phyloP scores from a whole-genome alignment of 192 early-diverging fungal genomes.

The Backusella mclennaniae region DNA sequence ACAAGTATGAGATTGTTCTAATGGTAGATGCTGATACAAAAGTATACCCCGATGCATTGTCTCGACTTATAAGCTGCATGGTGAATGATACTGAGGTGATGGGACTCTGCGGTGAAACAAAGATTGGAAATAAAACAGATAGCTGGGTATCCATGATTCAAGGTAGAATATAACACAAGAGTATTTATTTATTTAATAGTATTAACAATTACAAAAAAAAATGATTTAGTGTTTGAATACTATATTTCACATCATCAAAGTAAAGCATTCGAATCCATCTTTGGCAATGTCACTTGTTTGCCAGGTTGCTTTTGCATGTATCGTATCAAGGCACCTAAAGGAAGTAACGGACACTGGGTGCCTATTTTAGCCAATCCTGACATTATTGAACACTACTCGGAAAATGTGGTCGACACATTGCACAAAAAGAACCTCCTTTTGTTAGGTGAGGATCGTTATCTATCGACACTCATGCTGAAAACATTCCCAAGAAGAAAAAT shows the following conservation, averaged over 20 bases:
- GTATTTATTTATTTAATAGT: not conserved
- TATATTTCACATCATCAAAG: slow-evolving; percentile 81
- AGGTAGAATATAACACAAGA: slow-evolving; percentile 3
- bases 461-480: slow-evolving; percentile 75
- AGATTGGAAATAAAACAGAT: slow-evolving; percentile 78
- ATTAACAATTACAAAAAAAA: slow-evolving; percentile 4
- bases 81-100: slow-evolving; percentile 69
- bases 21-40: slow-evolving; percentile 88
- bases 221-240: slow-evolving; percentile 69
- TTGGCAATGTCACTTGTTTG: slow-evolving; percentile 82
- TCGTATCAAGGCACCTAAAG: slow-evolving; percentile 82
- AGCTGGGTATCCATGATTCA: slow-evolving; percentile 81
- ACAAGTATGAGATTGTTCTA: slow-evolving; percentile 74
- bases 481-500: slow-evolving; percentile 75
- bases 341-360: slow-evolving; percentile 71
- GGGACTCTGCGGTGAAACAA: slow-evolving; percentile 80
- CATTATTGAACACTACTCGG: slow-evolving; percentile 82
- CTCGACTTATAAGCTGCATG: slow-evolving; percentile 69
- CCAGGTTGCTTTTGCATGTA: slow-evolving; percentile 90
- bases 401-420: slow-evolving; percentile 79
- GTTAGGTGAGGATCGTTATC: slow-evolving; percentile 74
- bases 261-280: slow-evolving; percentile 85
- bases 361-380: slow-evolving; percentile 82
- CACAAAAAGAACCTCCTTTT: slow-evolving; percentile 76
- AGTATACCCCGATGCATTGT: slow-evolving; percentile 71